Evolutionary conservation across 2,329 filamentous ascomycete genomes (phyloP).

Genomic region (Epicoccum nigrum): DNA sequence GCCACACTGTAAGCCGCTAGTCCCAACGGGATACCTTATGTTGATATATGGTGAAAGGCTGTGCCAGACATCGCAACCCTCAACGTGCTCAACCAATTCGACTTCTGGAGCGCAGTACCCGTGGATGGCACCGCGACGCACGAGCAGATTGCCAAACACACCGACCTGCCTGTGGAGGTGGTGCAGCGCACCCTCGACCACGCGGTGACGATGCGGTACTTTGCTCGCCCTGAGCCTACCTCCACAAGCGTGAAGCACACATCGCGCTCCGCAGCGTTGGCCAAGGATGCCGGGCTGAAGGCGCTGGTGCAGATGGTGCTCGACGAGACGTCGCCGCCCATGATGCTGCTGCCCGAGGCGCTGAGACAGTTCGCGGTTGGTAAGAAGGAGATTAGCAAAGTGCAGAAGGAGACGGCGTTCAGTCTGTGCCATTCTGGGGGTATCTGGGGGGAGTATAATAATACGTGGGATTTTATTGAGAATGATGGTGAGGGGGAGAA

Average conservation of each 20-base stretch:
- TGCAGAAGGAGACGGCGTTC: constrained; percentile 38
- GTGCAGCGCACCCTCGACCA: constrained; percentile 43
- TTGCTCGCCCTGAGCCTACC: constrained; percentile 29
- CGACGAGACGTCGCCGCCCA: constrained; percentile 35
- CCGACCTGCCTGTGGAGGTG: constrained; percentile 34
- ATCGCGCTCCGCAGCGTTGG: constrained; percentile 39
- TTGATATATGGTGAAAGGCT: constrained; percentile 32
- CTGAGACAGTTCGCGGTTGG: constrained; percentile 35
- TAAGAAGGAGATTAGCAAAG: constrained; percentile 28
- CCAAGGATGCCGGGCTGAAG: constrained; percentile 29
- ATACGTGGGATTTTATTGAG: constrained; percentile 40
- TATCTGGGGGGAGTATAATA: constrained; percentile 29
- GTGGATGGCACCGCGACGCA: constrained; percentile 53
- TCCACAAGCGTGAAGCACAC: constrained; percentile 31
- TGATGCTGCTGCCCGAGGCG: constrained; percentile 37
- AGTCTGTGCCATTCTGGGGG: constrained; percentile 37
- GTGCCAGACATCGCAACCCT: constrained; percentile 54
- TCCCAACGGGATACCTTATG: too few species aligned
- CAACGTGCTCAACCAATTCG: constrained; percentile 59
- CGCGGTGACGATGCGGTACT: constrained; percentile 46
- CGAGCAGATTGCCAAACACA: constrained; percentile 36
- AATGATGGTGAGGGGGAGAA: constrained; percentile 38
- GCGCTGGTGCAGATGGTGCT: constrained; percentile 35
- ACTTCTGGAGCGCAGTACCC: constrained; percentile 61
- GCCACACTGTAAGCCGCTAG: constrained; percentile 31